Conservation (phyloP, 2,329 filamentous ascomycete genomes). For the Xylariaceae sp. region DNA sequence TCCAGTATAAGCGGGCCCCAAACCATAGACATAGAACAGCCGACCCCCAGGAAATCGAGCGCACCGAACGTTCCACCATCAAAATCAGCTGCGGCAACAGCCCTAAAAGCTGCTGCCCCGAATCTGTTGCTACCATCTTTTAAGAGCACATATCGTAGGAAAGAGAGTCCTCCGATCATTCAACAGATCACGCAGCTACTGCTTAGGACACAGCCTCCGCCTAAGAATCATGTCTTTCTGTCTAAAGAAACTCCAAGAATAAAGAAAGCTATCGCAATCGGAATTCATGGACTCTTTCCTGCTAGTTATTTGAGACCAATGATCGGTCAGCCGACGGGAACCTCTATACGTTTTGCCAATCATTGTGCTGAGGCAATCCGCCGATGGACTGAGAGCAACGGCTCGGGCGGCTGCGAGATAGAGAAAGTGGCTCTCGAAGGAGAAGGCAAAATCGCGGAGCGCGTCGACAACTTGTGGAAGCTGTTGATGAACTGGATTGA, state of each 20-base stretch:
- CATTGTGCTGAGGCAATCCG: conserved; percentile 79
- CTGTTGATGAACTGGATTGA: conserved; percentile 92
- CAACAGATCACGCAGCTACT: conserved; percentile 58
- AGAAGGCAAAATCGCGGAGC: conserved; percentile 84
- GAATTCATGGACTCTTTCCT: conserved; percentile 90
- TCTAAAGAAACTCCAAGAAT: conserved; percentile 65
- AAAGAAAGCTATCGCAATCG: conserved; percentile 84
- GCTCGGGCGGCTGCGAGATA: conserved; percentile 71
- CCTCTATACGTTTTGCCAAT: conserved; percentile 87
- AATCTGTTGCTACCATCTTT: conserved; percentile 70
- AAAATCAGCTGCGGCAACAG: conserved; percentile 31
- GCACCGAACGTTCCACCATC: conserved; percentile 31
- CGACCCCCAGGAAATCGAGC: conserved; percentile 33
- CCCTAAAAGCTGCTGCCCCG: conserved; percentile 39
- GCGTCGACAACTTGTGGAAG: conserved; percentile 91
- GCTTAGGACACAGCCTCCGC: conserved; percentile 49
- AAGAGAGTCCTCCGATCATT: conserved; percentile 64
- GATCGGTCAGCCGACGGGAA: conserved; percentile 91
- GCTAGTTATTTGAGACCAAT: conserved; percentile 81
- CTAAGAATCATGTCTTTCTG: conserved; percentile 66
- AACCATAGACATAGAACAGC: conserved; percentile 44
- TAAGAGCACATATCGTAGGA: conserved; percentile 59
- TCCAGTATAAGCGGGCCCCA: conserved; percentile 43
- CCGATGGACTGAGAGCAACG: conserved; percentile 70
- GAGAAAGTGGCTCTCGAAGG: conserved; percentile 93